These are phyloP conservation scores for Cladosporium sp. DNA, from an alignment of 2,329 filamentous ascomycete genomes.

Conservation along the genomic window DNA sequence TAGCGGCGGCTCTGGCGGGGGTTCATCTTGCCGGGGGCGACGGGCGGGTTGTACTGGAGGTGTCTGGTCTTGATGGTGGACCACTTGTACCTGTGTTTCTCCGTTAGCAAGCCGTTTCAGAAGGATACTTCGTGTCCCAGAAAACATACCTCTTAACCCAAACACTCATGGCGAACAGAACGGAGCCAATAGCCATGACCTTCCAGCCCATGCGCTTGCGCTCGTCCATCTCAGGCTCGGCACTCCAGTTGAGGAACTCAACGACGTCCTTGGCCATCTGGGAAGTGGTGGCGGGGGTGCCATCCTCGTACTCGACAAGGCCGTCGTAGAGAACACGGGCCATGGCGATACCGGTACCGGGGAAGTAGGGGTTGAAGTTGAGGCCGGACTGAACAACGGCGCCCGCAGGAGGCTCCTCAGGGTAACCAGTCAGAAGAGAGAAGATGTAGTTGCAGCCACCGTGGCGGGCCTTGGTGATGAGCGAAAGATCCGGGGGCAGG, in stretches of 20 bases:
- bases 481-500: conserved; percentile 89
- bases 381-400: conserved; percentile 78
- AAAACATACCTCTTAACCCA: conserved; percentile 78
- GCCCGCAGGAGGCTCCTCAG: conserved; percentile 89
- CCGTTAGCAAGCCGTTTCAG: conserved; percentile 23
- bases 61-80: conserved; percentile 91
- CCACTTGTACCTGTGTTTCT: conserved; percentile 75
- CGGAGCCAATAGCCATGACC: conserved; percentile 72
- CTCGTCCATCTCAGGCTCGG: conserved; percentile 98
- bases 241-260: conserved; percentile 98
- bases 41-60: conserved; percentile 31
- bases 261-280: conserved; percentile 99
- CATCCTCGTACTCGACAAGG: conserved; percentile 96
- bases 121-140: not conserved
- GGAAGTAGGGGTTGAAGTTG: conserved; percentile 99
- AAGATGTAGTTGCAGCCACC: conserved; percentile 99
- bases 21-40: conserved; percentile 11
- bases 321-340: conserved; percentile 96
- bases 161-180: conserved; percentile 78
- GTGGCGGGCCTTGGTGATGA: conserved; percentile 97
- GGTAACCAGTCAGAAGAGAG: conserved; percentile 91
- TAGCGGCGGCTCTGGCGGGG: conserved; percentile 10
- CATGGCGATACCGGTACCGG: conserved; percentile 98
- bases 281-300: conserved; percentile 84
- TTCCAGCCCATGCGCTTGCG: conserved; percentile 99